These are phyloP conservation scores for Malassezia psittaci DNA, from an alignment of 1,284 basidiomycete species.

Conservation along the genomic window DNA sequence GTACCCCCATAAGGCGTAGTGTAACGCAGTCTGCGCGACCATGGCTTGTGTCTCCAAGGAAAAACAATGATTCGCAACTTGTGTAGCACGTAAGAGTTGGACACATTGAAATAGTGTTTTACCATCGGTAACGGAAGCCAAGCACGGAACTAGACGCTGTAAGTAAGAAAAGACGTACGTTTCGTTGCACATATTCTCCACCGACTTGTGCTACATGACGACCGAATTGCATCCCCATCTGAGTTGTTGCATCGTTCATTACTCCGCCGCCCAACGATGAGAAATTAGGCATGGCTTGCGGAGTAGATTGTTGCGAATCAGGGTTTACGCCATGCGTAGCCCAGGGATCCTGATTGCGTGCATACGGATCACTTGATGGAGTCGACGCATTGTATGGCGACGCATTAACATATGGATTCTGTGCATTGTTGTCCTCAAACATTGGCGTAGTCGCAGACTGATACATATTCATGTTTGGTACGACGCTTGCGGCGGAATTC, in stretches of 20 bases:
- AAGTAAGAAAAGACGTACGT: constrained; percentile 55
- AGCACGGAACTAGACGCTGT: constrained; percentile 21
- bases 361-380: neutral
- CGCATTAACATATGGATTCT: neutral
- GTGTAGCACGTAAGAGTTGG: constrained; percentile 84
- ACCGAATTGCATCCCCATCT: constrained; percentile 92
- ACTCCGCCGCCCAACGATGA: constrained; percentile 18
- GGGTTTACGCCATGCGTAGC: neutral
- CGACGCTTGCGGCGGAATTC: constrained; percentile 7
- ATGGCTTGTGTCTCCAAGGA: constrained; percentile 70
- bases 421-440: neutral
- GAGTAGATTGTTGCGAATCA: neutral
- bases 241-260: constrained; percentile 83
- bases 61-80: constrained; percentile 86
- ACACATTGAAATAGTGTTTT: constrained; percentile 93
- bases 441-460: neutral
- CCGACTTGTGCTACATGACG: constrained; percentile 82
- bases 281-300: constrained; percentile 4
- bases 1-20: constrained; percentile 29
- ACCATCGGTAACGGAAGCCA: constrained; percentile 50
- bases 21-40: constrained; percentile 39
- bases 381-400: neutral
- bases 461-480: constrained; percentile 10
- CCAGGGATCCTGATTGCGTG: neutral
- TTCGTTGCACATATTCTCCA: constrained; percentile 89